These are phyloP conservation scores for Hypoxylon sp. DNA, from an alignment of 2,329 filamentous ascomycete genomes.

Conservation along the genomic window DNA sequence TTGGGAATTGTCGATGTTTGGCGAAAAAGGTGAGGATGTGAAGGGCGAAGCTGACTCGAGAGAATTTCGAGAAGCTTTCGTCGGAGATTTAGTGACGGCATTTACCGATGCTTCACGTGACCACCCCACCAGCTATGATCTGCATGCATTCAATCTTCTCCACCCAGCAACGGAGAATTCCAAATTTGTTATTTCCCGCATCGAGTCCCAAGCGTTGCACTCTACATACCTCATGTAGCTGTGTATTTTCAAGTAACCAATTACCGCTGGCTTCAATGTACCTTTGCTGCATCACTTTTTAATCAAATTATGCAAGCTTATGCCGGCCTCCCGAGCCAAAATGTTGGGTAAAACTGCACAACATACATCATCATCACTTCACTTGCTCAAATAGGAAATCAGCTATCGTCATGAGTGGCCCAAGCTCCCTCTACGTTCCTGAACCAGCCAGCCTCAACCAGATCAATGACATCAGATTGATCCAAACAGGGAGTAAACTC, in stretches of 20 bases:
- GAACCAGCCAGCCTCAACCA: constrained; percentile 19
- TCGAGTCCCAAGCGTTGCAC: neutral
- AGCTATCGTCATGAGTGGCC: constrained; percentile 39
- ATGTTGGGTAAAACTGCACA: neutral
- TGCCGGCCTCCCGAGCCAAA: neutral
- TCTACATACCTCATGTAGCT: neutral
- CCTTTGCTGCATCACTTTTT: neutral
- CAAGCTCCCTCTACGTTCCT: constrained; percentile 38
- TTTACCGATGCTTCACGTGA: neutral
- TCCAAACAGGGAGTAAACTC: constrained; percentile 14
- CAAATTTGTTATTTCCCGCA: neutral
- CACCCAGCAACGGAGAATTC: neutral
- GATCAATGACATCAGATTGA: constrained; percentile 48
- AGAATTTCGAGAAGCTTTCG: neutral
- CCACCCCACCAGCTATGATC: neutral
- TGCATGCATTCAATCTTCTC: neutral
- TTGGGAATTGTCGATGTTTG: no score
- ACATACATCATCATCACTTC: constrained; percentile 26
- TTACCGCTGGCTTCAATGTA: neutral
- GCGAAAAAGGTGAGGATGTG: no score
- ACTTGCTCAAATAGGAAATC: constrained; percentile 33
- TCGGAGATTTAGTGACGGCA: constrained; percentile 1
- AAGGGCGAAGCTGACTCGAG: neutral
- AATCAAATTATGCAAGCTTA: neutral
- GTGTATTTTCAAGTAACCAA: neutral